Conservation (phyloP, 2,329 filamentous ascomycete species). For the Aspergillus tamarii region DNA sequence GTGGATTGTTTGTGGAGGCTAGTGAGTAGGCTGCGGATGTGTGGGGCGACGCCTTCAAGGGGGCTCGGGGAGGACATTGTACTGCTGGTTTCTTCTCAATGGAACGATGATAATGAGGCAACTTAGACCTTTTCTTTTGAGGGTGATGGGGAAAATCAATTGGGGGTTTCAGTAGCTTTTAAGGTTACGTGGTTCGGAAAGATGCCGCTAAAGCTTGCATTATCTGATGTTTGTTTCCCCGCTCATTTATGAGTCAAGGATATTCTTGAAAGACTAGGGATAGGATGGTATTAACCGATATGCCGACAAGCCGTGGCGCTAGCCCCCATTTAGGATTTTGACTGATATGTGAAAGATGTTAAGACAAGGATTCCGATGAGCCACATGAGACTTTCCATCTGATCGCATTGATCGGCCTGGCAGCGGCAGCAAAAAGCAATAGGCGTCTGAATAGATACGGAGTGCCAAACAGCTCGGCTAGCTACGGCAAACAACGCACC, state of each 20-base stretch:
- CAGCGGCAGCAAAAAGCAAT: too few relatives aligned
- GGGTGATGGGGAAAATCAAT: neutral
- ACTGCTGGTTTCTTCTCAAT: neutral
- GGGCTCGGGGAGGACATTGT: conserved; percentile 14
- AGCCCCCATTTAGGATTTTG: neutral
- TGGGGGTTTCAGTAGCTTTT: neutral
- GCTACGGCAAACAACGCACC: too few relatives aligned
- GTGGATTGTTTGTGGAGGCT: conserved; percentile 36
- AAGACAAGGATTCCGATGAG: too few relatives aligned
- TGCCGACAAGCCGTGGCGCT: neutral
- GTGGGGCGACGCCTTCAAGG: conserved; percentile 13
- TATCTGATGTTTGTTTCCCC: neutral
- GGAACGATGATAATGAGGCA: neutral
- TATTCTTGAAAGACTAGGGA: neutral
- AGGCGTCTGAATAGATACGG: too few relatives aligned
- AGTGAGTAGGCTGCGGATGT: conserved; percentile 31
- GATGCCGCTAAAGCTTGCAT: neutral
- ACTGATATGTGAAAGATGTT: neutral
- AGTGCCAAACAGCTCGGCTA: too few relatives aligned
- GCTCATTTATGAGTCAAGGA: neutral
- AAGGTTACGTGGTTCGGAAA: neutral
- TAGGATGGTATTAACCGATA: neutral
- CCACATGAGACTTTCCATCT: neutral
- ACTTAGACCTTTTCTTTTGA: neutral
- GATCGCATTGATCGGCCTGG: too few relatives aligned